Evolutionary conservation across 805 yeast species (phyloP).

Genomic region (Starmera quercuum): DNA sequence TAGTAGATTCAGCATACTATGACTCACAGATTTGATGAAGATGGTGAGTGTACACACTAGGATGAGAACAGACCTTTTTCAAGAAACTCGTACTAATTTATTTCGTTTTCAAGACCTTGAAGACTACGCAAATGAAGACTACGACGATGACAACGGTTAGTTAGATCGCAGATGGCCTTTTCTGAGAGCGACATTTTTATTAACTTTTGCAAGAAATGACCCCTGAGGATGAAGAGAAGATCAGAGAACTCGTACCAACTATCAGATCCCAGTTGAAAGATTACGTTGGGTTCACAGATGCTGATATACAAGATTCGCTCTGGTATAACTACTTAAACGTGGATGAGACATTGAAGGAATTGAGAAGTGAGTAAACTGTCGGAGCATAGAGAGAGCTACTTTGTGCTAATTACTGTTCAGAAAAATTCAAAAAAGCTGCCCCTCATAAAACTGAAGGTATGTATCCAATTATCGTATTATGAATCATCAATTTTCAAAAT

Average conservation of each 20-base stretch:
- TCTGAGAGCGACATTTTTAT: too few relatives aligned
- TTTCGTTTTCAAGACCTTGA: constrained; percentile 12
- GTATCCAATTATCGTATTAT: constrained; percentile 22
- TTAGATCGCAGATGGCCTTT: neutral
- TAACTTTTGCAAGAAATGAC: constrained; percentile 18
- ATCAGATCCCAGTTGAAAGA: constrained; percentile 29
- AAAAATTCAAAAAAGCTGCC: constrained; percentile 12
- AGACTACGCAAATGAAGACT: constrained; percentile 21
- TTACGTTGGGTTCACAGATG: constrained; percentile 36
- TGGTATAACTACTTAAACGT: constrained; percentile 53
- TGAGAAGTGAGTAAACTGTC: constrained; percentile 21
- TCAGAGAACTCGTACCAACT: constrained; percentile 36
- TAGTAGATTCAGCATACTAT: too few relatives aligned
- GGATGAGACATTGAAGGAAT: constrained; percentile 41
- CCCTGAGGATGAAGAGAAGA: constrained; percentile 31
- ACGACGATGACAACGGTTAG: constrained; percentile 15
- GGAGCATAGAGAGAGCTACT: too few relatives aligned
- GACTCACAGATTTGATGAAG: constrained; percentile 15
- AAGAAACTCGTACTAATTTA: neutral
- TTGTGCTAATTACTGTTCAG: constrained; percentile 7
- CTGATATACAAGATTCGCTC: constrained; percentile 47
- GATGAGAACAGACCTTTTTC: neutral
- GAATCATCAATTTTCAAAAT: constrained; percentile 3
- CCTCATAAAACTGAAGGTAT: constrained; percentile 31
- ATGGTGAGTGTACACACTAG: constrained; percentile 11